Conservation (phyloP, 106 monocot genomes). For the Narthecium ossifragum region DNA sequence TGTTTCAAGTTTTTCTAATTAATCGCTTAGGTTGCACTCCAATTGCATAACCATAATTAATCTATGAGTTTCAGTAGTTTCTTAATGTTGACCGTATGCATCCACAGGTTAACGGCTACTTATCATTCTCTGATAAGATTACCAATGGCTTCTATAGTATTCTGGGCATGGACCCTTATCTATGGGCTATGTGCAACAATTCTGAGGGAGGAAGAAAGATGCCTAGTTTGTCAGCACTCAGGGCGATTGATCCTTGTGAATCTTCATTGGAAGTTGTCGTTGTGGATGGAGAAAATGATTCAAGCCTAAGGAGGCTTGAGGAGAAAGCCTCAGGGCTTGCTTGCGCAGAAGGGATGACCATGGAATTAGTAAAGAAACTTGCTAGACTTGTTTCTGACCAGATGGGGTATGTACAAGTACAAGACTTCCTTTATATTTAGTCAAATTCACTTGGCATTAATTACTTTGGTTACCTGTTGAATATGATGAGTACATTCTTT, state of each 20-base stretch:
- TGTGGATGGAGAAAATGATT: conserved; percentile 42
- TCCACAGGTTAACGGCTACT: conserved; percentile 69
- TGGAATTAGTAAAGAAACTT: conserved; percentile 41
- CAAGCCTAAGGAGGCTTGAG: conserved; percentile 43
- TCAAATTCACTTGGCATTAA: no score
- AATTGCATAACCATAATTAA: neutral
- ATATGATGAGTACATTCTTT: conserved; percentile 10
- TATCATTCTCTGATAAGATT: conserved; percentile 63
- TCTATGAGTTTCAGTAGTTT: neutral
- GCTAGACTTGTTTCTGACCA: conserved; percentile 46
- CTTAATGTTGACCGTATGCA: neutral
- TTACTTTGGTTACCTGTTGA: neutral
- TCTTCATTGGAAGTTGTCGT: conserved; percentile 67
- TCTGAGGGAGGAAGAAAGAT: conserved; percentile 47
- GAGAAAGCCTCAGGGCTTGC: conserved; percentile 37
- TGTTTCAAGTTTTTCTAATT: neutral
- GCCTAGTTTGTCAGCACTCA: conserved; percentile 42
- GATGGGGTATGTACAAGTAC: conserved; percentile 50
- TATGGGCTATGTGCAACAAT: conserved; percentile 78
- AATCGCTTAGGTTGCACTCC: neutral
- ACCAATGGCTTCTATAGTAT: conserved; percentile 64
- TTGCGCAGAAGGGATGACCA: conserved; percentile 27
- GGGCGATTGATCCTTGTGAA: conserved; percentile 35
- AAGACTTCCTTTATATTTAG: no score
- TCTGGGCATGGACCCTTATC: conserved; percentile 59